Evolutionary conservation across 2,329 filamentous ascomycete species (phyloP), one percentile per base, ranked within the genome.

Genomic region (Epichloe gansuensis): DNA sequence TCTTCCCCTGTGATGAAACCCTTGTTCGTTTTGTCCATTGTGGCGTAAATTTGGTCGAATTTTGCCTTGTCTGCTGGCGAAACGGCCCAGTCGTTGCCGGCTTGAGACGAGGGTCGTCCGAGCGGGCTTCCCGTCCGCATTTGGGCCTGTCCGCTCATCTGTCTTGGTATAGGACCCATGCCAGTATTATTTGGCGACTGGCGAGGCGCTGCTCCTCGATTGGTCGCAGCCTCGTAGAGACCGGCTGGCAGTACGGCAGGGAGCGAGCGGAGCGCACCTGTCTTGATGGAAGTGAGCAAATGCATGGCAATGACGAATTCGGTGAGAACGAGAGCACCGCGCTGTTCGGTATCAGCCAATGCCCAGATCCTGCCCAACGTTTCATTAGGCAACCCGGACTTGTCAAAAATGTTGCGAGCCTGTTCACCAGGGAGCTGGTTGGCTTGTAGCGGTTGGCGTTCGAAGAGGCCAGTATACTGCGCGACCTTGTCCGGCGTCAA

Each of bases 271-370:
- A 98, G 77, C 34, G 82, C 76, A 23, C 89, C 87, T 12, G 83
- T 85, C 74, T 95, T 95, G 71, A 88, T 89, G 12, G 89, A 95
- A 13, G 89, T 91, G 56, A 98, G 76, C 55, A 98, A 74, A 67
- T 98, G 93, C 93, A 98, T 98, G 45, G 93, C 93, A 63, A 98
- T 94, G 64, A 95, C 87, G 66, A 98, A 98, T 62, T 97, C 93
- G 13, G 89, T 91, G 60, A 84, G 77, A 53, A 90, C 86, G 38
- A 98, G 76, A 35, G 85, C 82, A 49, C 93, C 93, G 50, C 90
- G 82, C 69, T 95, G 89, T 68, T 96, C 90, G 0, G 89, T 93
- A 66, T 98, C 93, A 23, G 90, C 86, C 55, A 98, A 77, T 61
- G 87, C 89, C 93, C 93, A 98, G 71, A 98, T 96, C 59, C 86